These are phyloP conservation scores for Kurtzmaniella cleridarum DNA, from an alignment of 805 yeast species.

Conservation along the genomic window DNA sequence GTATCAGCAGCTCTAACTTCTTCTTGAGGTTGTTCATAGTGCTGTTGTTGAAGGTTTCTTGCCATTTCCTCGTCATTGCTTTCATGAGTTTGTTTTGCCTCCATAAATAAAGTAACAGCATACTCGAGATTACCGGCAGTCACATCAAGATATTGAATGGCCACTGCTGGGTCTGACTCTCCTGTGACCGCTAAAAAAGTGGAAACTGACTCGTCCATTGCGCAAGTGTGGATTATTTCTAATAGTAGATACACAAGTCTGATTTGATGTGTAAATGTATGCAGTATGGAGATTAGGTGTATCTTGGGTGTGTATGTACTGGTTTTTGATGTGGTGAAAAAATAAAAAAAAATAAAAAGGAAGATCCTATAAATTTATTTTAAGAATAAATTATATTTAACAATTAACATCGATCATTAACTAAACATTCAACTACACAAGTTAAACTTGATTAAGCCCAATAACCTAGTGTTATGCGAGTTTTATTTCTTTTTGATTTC, in stretches of 20 bases:
- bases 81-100: conserved; percentile 27
- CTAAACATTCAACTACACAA: no score
- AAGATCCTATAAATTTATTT: no score
- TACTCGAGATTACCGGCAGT: conserved; percentile 72
- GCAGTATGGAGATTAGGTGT: no score
- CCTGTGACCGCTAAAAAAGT: conserved; percentile 84
- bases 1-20: conserved; percentile 56
- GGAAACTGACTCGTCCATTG: conserved; percentile 50
- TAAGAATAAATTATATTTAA: no score
- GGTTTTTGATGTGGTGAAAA: no score
- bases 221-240: background rate
- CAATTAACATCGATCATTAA: no score
- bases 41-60: conserved; percentile 56
- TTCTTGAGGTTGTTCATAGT: conserved; percentile 37
- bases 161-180: conserved; percentile 58
- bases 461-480: no score
- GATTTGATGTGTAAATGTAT: background rate
- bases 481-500: no score
- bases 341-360: no score
- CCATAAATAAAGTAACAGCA: conserved; percentile 82
- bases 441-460: no score
- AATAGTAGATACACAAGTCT: background rate
- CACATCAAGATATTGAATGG: conserved; percentile 73
- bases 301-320: no score
- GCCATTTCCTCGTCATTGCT: conserved; percentile 52